Evolutionary conservation across 2,329 filamentous ascomycete genomes (phyloP), one percentile per base, ranked within the genome.

Genomic region (Colletotrichum nymphaeae): DNA sequence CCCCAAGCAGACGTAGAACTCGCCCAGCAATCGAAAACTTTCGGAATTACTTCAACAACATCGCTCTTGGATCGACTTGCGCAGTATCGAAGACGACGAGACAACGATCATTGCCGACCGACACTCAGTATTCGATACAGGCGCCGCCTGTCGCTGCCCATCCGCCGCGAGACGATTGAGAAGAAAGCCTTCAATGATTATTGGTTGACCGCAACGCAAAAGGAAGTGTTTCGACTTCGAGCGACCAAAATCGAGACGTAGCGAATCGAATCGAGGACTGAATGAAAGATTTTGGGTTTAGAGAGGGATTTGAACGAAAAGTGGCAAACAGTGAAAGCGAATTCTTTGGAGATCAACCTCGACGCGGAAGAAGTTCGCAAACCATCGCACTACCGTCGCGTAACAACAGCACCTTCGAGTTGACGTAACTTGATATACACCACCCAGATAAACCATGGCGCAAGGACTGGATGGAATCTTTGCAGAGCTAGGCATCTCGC

Each of bases 401-500:
- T n/a, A 4, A 49, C 42, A 49, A n/a, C 19, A 49, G 19, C 42
- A 49, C 19, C 1, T 22, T 22, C 19, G 42, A 22, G 42, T 49
- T 22, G 42, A 49, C 42, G 19, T n/a, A n/a, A 49, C 3, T 22
- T 19, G 42, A 49, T 9, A 49, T 19, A n/a, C 2, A 35, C 22
- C 35, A 30, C 26, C 22, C 12, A 19, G 2, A 22, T 26, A 42
- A 32, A 57, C 76, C 74, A 85, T 85, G 84, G 90, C 88, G 87
- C 84, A 84, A 76, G 88, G 90, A 81, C 86, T 97, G 78, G 89
- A 87, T 76, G 83, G 87, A 49, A 89, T 92, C 76, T 91, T 96
- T 80, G 88, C 90, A 83, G 93, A 94, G 87, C 87, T 96, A 86
- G 94, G 93, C 80, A 88, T 97, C 81, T 87, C 90, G 84, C 93